Evolutionary conservation across 208 protist species (phyloP), one percentile per base, ranked within the genome.

Genomic region (Histomonas meleagridis): DNA sequence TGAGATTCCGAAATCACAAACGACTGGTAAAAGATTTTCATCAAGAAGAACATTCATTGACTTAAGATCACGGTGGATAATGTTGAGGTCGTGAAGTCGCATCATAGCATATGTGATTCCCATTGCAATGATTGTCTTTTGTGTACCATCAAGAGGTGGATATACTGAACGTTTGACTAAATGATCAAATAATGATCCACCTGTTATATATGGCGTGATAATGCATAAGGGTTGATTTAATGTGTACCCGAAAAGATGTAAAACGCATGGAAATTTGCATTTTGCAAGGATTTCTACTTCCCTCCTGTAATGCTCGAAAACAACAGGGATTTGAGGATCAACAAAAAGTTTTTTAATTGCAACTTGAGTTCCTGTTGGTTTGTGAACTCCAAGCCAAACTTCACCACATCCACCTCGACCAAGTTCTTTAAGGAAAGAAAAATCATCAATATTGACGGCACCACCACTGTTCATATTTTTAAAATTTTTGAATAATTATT

Each of bases 1-100:
- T 12, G 70, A 3, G 12, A 81, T 81, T 46, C 70, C 70, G 43
- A 81, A 81, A 81, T 81, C 70, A n/a, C 62, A 69, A 69, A 69
- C 32, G 62, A 35, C 18, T n/a, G 62, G 62, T 35, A 69, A 28
- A 9, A 69, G 32, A 32, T 28, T 9, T 28, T 69, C 23, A 28
- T 69, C 62, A 5, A 69, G 62, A 69, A 69, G 62, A 28, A 69
- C 32, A 28, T 69, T 69, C 14, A 28, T 12, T 4, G 62, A 69
- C 23, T 69, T 69, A 9, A 69, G 62, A n/a, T 69, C 62, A n/a
- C 62, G 5, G 62, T 69, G 62, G 4, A 69, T n/a, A 35, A 69
- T n/a, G 5, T 28, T 28, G 3, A n/a, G 7, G 18, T 69, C 62
- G 62, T 69, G 62, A 28, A 69, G 62, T 28, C 32, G 18, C 62